These are phyloP conservation scores for Caryopteris hybrid DNA, from an alignment of 305 asterid genomes.

Conservation along the genomic window DNA sequence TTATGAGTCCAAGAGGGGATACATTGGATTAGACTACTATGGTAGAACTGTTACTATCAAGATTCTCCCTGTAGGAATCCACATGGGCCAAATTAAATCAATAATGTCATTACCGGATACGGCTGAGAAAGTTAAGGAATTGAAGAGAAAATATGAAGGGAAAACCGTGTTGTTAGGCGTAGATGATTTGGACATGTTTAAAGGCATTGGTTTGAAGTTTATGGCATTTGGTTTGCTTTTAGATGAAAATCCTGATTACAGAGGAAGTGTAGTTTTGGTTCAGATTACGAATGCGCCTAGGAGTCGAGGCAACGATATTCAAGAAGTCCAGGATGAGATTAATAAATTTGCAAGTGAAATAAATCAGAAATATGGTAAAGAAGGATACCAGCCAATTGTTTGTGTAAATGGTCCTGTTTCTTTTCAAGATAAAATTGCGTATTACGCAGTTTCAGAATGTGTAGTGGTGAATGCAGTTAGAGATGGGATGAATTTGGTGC, in stretches of 20 bases:
- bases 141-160: conserved; percentile 39
- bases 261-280: conserved; percentile 56
- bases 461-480: conserved; percentile 81
- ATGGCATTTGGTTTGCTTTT: conserved; percentile 56
- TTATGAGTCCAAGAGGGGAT: too few species aligned
- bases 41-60: too few species aligned
- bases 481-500: conserved; percentile 88
- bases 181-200: conserved; percentile 76
- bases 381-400: conserved; percentile 66
- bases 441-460: conserved; percentile 58
- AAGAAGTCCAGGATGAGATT: conserved; percentile 57
- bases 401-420: conserved; percentile 54
- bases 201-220: conserved; percentile 65
- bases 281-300: conserved; percentile 67
- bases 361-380: conserved; percentile 35
- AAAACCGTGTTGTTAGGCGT: conserved; percentile 58
- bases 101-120: conserved; percentile 41
- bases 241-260: conserved; percentile 37
- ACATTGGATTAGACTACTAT: too few species aligned
- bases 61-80: too few species aligned
- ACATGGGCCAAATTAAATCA: too few species aligned
- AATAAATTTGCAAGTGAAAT: conserved; percentile 38
- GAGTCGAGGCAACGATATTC: conserved; percentile 61
- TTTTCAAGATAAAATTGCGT: conserved; percentile 58
- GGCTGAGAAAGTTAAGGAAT: conserved; percentile 31